These are phyloP conservation scores for Diutina pseudorugosa DNA, from an alignment of 1,139 yeast genomes.

Conservation along the genomic window DNA sequence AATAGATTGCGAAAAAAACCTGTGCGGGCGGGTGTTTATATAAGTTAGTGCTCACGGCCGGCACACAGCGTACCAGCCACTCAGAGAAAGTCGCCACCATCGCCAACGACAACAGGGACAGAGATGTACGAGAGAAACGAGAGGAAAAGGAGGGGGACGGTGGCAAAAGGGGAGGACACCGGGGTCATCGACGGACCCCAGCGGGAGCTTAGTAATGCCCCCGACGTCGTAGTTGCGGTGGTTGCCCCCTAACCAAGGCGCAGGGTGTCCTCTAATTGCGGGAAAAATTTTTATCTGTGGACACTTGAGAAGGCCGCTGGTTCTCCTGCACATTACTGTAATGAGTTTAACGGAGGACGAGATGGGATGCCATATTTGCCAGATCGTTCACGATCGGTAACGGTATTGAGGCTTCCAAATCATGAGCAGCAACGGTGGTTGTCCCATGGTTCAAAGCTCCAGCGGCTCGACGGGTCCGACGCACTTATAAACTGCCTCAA, in stretches of 20 bases:
- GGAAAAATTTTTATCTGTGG: constrained; percentile 1
- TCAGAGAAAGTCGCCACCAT: neutral
- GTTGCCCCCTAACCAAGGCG: neutral
- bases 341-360: neutral
- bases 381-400: neutral
- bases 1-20: neutral
- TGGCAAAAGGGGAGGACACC: neutral
- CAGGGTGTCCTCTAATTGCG: neutral
- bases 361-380: neutral
- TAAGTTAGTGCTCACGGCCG: neutral
- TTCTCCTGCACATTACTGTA: neutral
- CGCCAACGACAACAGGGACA: neutral
- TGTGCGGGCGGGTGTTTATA: neutral
- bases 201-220: neutral
- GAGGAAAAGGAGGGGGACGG: neutral
- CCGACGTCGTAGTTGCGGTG: neutral
- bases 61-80: neutral
- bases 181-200: neutral
- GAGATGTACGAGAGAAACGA: neutral
- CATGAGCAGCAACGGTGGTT: neutral
- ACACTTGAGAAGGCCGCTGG: neutral
- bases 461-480: neutral
- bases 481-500: neutral
- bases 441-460: neutral
- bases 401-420: neutral